Evolutionary conservation across 1,284 basidiomycete species (phyloP).

Genomic region (Termitomyces sp.): DNA sequence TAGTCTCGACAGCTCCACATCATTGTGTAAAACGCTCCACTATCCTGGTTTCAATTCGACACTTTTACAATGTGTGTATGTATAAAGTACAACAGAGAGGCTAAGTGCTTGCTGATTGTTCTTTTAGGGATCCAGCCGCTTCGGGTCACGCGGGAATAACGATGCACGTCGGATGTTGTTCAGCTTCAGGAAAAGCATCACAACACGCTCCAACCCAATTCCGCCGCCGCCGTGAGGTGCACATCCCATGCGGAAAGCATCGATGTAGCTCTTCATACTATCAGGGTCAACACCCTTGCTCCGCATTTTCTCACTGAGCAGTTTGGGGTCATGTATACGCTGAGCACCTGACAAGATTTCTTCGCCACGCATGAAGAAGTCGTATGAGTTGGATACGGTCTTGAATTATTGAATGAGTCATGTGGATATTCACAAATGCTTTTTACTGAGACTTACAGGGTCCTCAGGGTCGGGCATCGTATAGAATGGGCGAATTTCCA

Average conservation of each 20-base stretch:
- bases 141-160: constrained; percentile 94
- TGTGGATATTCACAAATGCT: background rate
- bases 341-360: constrained; percentile 98
- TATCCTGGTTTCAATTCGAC: background rate
- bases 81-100: constrained; percentile 2
- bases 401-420: constrained; percentile 25
- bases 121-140: constrained; percentile 65
- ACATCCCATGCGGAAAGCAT: constrained; percentile 92
- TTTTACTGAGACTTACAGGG: constrained; percentile 48
- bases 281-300: constrained; percentile 79
- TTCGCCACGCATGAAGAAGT: constrained; percentile 99
- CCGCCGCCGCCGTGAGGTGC: constrained; percentile 85
- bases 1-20: background rate
- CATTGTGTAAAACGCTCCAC: background rate
- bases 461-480: constrained; percentile 94
- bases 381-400: constrained; percentile 95
- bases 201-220: constrained; percentile 89
- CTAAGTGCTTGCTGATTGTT: background rate
- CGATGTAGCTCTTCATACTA: constrained; percentile 86
- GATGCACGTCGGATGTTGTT: constrained; percentile 94
- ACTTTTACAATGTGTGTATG: background rate
- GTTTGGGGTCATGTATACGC: constrained; percentile 87
- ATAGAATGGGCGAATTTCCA: constrained; percentile 93
- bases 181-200: constrained; percentile 93
- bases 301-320: constrained; percentile 83